A percentile compares a stretch with the other conserved stretches of the same genome.
Conservation (phyloP, 2,329 filamentous ascomycete species). For the Thelonectria discophora region DNA sequence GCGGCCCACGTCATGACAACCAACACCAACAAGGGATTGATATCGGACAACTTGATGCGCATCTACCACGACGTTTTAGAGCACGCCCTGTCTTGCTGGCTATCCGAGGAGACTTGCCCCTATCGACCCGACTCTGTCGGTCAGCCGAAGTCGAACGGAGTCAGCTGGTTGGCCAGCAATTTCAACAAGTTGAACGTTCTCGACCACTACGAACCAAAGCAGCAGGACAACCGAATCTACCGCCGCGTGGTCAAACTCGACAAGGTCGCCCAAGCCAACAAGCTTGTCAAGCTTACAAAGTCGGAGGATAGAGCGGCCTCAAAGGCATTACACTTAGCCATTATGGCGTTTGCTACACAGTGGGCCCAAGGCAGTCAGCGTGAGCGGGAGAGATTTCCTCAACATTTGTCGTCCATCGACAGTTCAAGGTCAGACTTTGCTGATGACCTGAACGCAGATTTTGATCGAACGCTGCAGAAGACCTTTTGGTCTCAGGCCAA, state of each 20-base stretch:
- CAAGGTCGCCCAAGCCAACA: conserved; percentile 50
- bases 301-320: conserved; percentile 55
- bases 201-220: conserved; percentile 38
- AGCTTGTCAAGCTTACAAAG: conserved; percentile 51
- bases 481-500: conserved; percentile 52
- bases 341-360: conserved; percentile 63
- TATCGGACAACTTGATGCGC: conserved; percentile 42
- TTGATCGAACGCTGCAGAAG: conserved; percentile 50
- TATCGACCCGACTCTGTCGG: conserved; percentile 47
- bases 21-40: conserved; percentile 41
- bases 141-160: conserved; percentile 37
- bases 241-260: conserved; percentile 59
- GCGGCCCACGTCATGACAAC: conserved; percentile 39
- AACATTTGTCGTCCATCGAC: conserved; percentile 36
- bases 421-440: conserved; percentile 36
- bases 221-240: conserved; percentile 57
- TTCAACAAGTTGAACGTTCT: conserved; percentile 40
- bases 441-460: conserved; percentile 45
- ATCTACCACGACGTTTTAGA: conserved; percentile 65
- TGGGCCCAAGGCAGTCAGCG: conserved; percentile 48
- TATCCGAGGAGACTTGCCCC: conserved; percentile 62
- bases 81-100: conserved; percentile 62
- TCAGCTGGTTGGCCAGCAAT: conserved; percentile 41
- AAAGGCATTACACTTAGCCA: conserved; percentile 57
- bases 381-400: conserved; percentile 39